Percentiles rank a stretch among this genome's conserved stretches.
These are phyloP conservation scores for Mycosarcoma mackinlayi DNA, from an alignment of 1,284 basidiomycete species.

Conservation along the genomic window DNA sequence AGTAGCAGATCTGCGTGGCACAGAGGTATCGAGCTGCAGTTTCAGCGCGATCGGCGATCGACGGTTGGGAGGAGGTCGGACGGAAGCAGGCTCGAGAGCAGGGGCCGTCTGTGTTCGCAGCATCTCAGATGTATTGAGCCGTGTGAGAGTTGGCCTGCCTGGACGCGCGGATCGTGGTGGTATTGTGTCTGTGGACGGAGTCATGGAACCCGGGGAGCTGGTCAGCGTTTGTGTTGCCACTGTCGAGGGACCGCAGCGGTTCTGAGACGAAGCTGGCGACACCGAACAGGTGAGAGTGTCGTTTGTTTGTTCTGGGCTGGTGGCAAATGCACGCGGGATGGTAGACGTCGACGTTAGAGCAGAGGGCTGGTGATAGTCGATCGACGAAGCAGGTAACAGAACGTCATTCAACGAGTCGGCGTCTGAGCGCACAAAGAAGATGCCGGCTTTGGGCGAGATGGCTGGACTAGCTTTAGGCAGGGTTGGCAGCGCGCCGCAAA, in stretches of 20 bases:
- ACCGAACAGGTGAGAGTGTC: background rate
- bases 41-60: conserved; percentile 29
- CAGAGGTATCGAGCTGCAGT: conserved; percentile 36
- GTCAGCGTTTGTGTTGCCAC: background rate
- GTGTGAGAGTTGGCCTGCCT: conserved; percentile 33
- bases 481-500: conserved; percentile 13
- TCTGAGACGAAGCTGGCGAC: background rate
- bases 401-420: conserved; percentile 13
- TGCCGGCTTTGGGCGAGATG: background rate
- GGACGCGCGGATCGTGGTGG: conserved; percentile 9
- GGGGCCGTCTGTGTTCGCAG: conserved; percentile 25
- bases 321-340: background rate
- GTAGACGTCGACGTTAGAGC: background rate
- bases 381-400: background rate
- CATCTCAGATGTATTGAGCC: conserved; percentile 56
- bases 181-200: background rate
- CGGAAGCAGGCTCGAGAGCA: conserved; percentile 6
- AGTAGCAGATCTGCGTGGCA: conserved; percentile 37
- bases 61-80: conserved; percentile 6
- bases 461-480: conserved; percentile 6
- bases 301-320: conserved; percentile 6
- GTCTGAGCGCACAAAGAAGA: conserved; percentile 19
- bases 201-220: conserved; percentile 3
- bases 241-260: no score
- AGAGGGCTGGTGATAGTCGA: background rate